Base-by-base conservation (phyloP, 257 asterid genomes). In the Penstemon newberryi region DNA sequence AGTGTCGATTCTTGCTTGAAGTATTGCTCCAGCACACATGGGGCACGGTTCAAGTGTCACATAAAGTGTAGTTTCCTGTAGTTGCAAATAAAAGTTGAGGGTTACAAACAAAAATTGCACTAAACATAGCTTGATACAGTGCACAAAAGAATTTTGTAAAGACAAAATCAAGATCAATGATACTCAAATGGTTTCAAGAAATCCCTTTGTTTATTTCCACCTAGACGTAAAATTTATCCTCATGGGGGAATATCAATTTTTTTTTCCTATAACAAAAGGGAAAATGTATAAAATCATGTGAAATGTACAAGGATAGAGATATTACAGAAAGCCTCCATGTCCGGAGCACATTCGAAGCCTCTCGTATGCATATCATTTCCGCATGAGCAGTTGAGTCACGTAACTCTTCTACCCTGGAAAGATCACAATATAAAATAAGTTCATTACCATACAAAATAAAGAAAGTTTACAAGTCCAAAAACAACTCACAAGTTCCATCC, bases 21-120 rank as follows among this genome's bases (percentile, higher is more conserved):
- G 96, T 82, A 94, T 94, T 42, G 99, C 99, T 81, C 99, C 97
- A 75, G 99, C 99, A 75, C 99, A 94, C 99, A 94, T 94, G 52
- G 99, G 92, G 63, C 99, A 94, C 4, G 99, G 99, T 81, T 94
- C 99, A 56, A 94, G 97, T 52, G 99, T 94, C 58, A 87, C 90
- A 67, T 94, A 94, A 41, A 94, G 97, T 51, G 91, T 84, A 37
- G 97, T 84, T 33, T 76, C 96, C 96, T 94, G 72, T 7, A 67
- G 38, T 70, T 2, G 67, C 67, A 74, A 71, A 67, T 5, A 43
- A 25, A 56, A 73, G 53, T 53, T 3, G 12, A 63, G 43, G 36
- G 56, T 72, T 66, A 63, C 10, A 46, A 36, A 67, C 67, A 61
- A 45, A 50, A 54, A 66, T 56, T 25, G 42, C 47, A 46, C 25